Conservation (phyloP, 2,329 filamentous ascomycete species). For the Remersonia thermophila region DNA sequence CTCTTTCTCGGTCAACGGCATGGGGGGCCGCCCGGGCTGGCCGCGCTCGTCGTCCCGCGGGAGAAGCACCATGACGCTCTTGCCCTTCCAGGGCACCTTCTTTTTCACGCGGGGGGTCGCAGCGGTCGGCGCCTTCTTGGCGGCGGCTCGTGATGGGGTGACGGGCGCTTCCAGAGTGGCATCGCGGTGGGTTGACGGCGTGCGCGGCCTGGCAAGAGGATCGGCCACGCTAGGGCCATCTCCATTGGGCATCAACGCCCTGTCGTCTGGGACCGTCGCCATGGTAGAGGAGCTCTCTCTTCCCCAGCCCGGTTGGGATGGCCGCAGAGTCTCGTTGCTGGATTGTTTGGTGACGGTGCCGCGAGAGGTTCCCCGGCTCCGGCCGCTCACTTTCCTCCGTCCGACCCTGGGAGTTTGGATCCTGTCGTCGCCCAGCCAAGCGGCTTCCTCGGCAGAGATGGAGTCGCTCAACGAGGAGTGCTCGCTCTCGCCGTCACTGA, state of each 20-base stretch:
- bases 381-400: slow-evolving; percentile 18
- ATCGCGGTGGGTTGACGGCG: slow-evolving; percentile 22
- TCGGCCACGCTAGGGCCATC: slow-evolving; percentile 7
- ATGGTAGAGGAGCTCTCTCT: slow-evolving; percentile 9
- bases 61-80: slow-evolving; percentile 58
- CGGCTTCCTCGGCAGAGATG: slow-evolving; percentile 34
- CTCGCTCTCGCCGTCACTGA: slow-evolving; percentile 70
- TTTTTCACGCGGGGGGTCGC: slow-evolving; percentile 51
- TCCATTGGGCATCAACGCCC: slow-evolving; percentile 9
- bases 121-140: slow-evolving; percentile 26
- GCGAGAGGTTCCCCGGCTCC: slow-evolving; percentile 19
- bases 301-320: slow-evolving; percentile 20
- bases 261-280: slow-evolving; percentile 19
- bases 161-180: slow-evolving; percentile 6
- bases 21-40: slow-evolving; percentile 37
- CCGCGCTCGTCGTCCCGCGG: slow-evolving; percentile 57
- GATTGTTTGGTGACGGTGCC: slow-evolving; percentile 35
- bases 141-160: slow-evolving; percentile 20
- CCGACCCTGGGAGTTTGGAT: slow-evolving; percentile 36
- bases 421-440: slow-evolving; percentile 38
- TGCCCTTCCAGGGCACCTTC: slow-evolving; percentile 63
- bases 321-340: slow-evolving; percentile 44
- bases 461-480: slow-evolving; percentile 63
- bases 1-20: slow-evolving; percentile 43
- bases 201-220: slow-evolving; percentile 17